These are phyloP conservation scores for Colletotrichum karsti DNA, from an alignment of 2,329 filamentous ascomycete species.

Conservation along the genomic window DNA sequence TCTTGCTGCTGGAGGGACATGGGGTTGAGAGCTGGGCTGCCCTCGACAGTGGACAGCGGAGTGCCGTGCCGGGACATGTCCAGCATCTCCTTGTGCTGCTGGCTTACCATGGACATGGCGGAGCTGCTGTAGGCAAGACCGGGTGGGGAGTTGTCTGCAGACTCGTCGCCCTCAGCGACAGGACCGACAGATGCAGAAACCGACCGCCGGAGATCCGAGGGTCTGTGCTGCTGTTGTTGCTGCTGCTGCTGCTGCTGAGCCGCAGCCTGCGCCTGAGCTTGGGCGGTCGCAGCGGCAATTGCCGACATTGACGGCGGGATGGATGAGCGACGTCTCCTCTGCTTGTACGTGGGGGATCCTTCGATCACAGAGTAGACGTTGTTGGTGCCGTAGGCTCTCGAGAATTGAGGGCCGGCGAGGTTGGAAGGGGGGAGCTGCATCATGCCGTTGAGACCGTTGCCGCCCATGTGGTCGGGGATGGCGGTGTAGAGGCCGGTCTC, in stretches of 20 bases:
- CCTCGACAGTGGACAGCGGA: constrained; percentile 85
- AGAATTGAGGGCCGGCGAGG: constrained; percentile 81
- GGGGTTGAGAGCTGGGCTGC: constrained; percentile 78
- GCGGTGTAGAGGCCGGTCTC: constrained; percentile 96
- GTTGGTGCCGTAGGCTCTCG: constrained; percentile 74
- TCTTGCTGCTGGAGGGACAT: constrained; percentile 75
- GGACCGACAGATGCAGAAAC: constrained; percentile 88
- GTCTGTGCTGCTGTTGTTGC: constrained; percentile 64
- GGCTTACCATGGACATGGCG: constrained; percentile 67
- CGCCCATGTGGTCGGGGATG: constrained; percentile 84
- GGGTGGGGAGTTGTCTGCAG: constrained; percentile 80
- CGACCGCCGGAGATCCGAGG: constrained; percentile 90
- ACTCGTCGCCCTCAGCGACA: constrained; percentile 81
- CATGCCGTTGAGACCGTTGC: constrained; percentile 84
- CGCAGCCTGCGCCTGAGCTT: constrained; percentile 58
- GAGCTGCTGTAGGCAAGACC: constrained; percentile 78
- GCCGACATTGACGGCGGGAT: constrained; percentile 81
- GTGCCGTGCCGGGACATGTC: constrained; percentile 91
- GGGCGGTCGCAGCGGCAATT: constrained; percentile 71
- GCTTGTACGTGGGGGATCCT: constrained; percentile 98
- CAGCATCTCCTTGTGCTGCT: constrained; percentile 81
- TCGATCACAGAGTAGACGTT: constrained; percentile 97
- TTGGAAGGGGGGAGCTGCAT: constrained; percentile 91
- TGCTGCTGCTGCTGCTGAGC: constrained; percentile 20
- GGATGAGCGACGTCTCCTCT: constrained; percentile 91